phyloP scores from a whole-genome alignment of 2,329 filamentous ascomycete genomes.

The Phialophora macrospora region DNA sequence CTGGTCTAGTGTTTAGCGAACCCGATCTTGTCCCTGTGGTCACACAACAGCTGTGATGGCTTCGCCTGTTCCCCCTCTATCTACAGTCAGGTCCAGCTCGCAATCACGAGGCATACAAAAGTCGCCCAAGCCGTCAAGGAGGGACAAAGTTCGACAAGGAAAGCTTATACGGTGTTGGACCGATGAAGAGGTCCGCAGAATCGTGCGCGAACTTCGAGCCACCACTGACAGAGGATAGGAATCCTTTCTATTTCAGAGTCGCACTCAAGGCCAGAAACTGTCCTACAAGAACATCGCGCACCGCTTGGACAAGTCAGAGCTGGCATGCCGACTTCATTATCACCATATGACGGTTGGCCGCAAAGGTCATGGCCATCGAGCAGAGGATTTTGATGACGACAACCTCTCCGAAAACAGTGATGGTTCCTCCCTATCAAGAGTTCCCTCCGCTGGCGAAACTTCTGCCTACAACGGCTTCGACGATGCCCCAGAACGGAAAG shows the following conservation, averaged over 20 bases:
- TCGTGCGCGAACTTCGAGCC: conserved; percentile 14
- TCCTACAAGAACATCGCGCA: conserved; percentile 88
- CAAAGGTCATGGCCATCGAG: conserved; percentile 31
- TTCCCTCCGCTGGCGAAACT: conserved; percentile 5
- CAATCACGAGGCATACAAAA: conserved; percentile 71
- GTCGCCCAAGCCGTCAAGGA: conserved; percentile 48
- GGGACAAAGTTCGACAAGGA: conserved; percentile 34
- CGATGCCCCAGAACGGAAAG: neutral
- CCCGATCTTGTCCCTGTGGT: conserved; percentile 36
- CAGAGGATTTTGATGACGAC: conserved; percentile 28
- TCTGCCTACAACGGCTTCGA: neutral
- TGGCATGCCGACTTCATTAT: conserved; percentile 85
- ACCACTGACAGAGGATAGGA: conserved; percentile 59
- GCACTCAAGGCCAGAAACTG: conserved; percentile 73
- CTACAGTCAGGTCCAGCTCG: conserved; percentile 66
- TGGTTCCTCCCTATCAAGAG: conserved; percentile 16
- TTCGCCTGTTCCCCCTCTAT: conserved; percentile 43
- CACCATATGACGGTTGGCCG: conserved; percentile 74
- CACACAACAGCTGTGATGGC: conserved; percentile 16
- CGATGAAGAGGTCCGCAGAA: conserved; percentile 73
- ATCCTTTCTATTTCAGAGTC: conserved; percentile 80
- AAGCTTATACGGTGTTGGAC: conserved; percentile 70
- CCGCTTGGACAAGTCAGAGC: conserved; percentile 83
- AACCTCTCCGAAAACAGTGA: conserved; percentile 22
- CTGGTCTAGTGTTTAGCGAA: neutral